Conservation (phyloP, 2,329 filamentous ascomycete species). For the Pseudogymnoascus sp. region DNA sequence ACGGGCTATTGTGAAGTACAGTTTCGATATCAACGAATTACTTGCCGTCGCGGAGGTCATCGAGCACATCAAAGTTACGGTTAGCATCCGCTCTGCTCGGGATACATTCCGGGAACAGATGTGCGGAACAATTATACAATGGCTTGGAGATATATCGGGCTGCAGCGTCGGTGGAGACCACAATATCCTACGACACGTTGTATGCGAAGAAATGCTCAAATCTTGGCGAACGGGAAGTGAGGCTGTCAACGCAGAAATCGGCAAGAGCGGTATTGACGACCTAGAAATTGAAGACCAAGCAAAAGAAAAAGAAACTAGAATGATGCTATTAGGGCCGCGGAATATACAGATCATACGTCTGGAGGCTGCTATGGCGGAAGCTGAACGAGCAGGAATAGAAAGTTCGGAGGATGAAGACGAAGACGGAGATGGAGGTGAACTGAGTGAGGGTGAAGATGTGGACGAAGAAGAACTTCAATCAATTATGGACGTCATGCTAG, state of each 20-base stretch:
- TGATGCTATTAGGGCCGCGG: no score
- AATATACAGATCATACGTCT: background rate
- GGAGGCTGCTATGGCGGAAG: slow-evolving; percentile 16
- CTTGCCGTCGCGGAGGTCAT: slow-evolving; percentile 76
- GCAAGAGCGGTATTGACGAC: slow-evolving; percentile 73
- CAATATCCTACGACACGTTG: slow-evolving; percentile 67
- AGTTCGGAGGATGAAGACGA: slow-evolving; percentile 39
- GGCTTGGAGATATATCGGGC: slow-evolving; percentile 87
- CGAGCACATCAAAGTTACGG: slow-evolving; percentile 92
- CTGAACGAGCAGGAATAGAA: slow-evolving; percentile 20
- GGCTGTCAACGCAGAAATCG: slow-evolving; percentile 71
- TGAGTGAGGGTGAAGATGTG: slow-evolving; percentile 30
- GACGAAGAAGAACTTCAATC: slow-evolving; percentile 13
- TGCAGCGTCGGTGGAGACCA: slow-evolving; percentile 78
- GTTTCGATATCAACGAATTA: slow-evolving; percentile 63
- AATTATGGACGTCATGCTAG: slow-evolving; percentile 45
- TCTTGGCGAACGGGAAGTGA: slow-evolving; percentile 82
- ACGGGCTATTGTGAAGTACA: slow-evolving; percentile 75
- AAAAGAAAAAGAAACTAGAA: slow-evolving; percentile 6
- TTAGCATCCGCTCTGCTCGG: slow-evolving; percentile 85
- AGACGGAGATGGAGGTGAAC: slow-evolving; percentile 43
- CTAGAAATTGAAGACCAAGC: slow-evolving; percentile 50
- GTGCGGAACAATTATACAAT: slow-evolving; percentile 96
- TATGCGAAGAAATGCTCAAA: slow-evolving; percentile 88
- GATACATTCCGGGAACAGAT: slow-evolving; percentile 98